Evolutionary conservation across 352 stramenopile genomes (phyloP), one percentile per base, ranked within the genome.

Genomic region (Phytophthora nicotianae): DNA sequence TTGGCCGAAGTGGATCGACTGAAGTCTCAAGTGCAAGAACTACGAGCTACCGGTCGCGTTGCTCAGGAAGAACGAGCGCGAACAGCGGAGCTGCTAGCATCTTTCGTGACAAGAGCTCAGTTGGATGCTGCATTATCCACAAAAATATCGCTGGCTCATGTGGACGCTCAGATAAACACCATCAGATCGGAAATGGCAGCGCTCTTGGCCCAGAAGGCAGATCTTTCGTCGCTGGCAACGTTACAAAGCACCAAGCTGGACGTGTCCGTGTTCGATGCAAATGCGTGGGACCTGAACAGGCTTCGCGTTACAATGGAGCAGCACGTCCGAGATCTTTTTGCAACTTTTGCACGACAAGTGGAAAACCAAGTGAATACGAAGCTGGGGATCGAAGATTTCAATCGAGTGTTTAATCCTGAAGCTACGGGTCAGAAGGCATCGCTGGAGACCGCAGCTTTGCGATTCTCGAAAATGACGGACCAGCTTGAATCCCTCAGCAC

Each of bases 331-430:
- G 79, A 91, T 38, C 51, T 88, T n/a, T 89, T 89, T 51, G 63
- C 74, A 20, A 66, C 55, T 11, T 89, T 91, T 51, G 82, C 77
- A 4, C 59, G 67, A 45, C 73, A 84, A 57, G 70, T 89, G 42
- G 82, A 91, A 55, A 50, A 42, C 1, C 73, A 86, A 24, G 64
- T 91, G 20, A 71, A 48, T 46, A 57, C 60, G 13, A 89, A 91
- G 52, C 43, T 91, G 5, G 74, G 68, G 2, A 79, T 88, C 26
- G 70, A 80, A n/a, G 80, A 89, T 65, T 89, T 89, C 27, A 81
- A 84, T 21, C 68, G 66, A 21, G 82, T 91, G 17, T 91, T 89
- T 67, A 86, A 86, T 29, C 74, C 73, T 0, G 75, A 88, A 8
- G 50, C 65, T 13, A 80, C 77, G 2, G 75, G 70, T 9, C 78